Evolutionary conservation across 139 green algal genomes (phyloP).

Genomic region (Nannochloris sp.): DNA sequence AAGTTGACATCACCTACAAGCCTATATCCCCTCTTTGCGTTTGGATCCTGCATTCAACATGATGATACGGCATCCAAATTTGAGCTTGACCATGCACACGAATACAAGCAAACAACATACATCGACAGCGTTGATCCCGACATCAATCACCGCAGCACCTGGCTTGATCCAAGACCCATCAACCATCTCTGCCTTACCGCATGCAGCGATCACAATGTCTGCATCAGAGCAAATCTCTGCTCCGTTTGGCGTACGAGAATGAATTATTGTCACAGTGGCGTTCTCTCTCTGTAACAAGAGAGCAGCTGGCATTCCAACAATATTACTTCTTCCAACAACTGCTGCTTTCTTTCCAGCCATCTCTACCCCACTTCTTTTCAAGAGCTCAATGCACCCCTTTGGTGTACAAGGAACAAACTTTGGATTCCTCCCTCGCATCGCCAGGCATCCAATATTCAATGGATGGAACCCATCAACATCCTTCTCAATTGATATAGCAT

Average conservation of each 20-base stretch:
- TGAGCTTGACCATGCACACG: background rate
- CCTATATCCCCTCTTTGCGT: conserved; percentile 47
- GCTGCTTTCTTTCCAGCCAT: conserved; percentile 66
- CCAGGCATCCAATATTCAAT: conserved; percentile 78
- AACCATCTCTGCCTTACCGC: conserved; percentile 79
- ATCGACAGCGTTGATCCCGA: conserved; percentile 63
- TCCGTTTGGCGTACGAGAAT: conserved; percentile 48
- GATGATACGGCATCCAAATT: background rate
- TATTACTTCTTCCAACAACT: conserved; percentile 88
- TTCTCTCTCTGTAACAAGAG: conserved; percentile 62
- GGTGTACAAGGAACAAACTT: conserved; percentile 83
- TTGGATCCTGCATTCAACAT: conserved; percentile 16
- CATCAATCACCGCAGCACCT: conserved; percentile 59
- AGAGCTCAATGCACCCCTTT: conserved; percentile 83
- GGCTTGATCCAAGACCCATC: conserved; percentile 65
- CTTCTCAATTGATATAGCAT: conserved; percentile 80
- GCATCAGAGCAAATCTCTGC: conserved; percentile 60
- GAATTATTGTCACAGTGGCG: conserved; percentile 42
- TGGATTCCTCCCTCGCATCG: conserved; percentile 69
- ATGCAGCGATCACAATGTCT: conserved; percentile 93
- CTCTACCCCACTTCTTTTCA: conserved; percentile 51
- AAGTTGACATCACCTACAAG: conserved; percentile 79
- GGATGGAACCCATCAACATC: conserved; percentile 96
- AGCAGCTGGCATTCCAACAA: conserved; percentile 82
- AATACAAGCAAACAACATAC: conserved; percentile 4